phyloP scores from a whole-genome alignment of 192 early-diverging fungal species.

The Entophlyctis luteolus region DNA sequence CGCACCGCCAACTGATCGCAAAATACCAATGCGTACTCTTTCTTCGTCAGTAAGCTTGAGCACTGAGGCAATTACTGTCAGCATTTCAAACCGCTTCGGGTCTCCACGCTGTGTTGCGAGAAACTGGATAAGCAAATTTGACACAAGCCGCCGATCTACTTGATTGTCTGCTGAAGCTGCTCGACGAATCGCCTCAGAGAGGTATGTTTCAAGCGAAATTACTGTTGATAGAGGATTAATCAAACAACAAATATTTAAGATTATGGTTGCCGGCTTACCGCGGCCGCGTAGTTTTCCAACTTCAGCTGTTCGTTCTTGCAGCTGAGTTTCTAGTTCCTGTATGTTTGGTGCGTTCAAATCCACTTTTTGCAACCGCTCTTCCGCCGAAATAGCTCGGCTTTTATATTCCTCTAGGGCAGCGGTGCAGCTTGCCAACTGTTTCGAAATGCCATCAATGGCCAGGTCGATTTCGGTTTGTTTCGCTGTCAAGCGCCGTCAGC shows the following conservation, averaged over 20 bases:
- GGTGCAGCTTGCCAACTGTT: slow-evolving; percentile 37
- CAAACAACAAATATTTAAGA: no score
- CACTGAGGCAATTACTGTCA: slow-evolving; percentile 84
- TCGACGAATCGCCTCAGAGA: slow-evolving; percentile 87
- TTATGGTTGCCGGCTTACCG: slow-evolving; percentile 48
- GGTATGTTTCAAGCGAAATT: slow-evolving; percentile 81
- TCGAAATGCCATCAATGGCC: slow-evolving; percentile 48
- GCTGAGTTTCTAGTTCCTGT: slow-evolving; percentile 51
- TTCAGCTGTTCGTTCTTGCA: slow-evolving; percentile 66
- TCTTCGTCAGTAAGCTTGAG: slow-evolving; percentile 86
- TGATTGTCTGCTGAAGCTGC: slow-evolving; percentile 72
- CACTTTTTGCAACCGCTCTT: slow-evolving; percentile 31
- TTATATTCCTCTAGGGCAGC: slow-evolving; percentile 55
- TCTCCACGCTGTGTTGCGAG: slow-evolving; percentile 81
- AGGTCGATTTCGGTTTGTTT: slow-evolving; percentile 61
- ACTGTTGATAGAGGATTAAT: slow-evolving; percentile 39
- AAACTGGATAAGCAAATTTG: slow-evolving; percentile 87
- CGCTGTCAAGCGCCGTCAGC: slow-evolving; percentile 4
- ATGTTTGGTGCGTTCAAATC: background rate
- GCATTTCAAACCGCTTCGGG: slow-evolving; percentile 84
- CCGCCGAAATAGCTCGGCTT: slow-evolving; percentile 51
- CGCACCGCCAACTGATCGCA: slow-evolving; percentile 51
- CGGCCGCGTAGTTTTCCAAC: slow-evolving; percentile 77
- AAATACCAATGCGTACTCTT: slow-evolving; percentile 68
- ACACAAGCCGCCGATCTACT: slow-evolving; percentile 69